Evolutionary conservation across 306 rosid species (phyloP), one percentile per base, ranked within the genome.

Genomic region (Dalbergia oliveri): DNA sequence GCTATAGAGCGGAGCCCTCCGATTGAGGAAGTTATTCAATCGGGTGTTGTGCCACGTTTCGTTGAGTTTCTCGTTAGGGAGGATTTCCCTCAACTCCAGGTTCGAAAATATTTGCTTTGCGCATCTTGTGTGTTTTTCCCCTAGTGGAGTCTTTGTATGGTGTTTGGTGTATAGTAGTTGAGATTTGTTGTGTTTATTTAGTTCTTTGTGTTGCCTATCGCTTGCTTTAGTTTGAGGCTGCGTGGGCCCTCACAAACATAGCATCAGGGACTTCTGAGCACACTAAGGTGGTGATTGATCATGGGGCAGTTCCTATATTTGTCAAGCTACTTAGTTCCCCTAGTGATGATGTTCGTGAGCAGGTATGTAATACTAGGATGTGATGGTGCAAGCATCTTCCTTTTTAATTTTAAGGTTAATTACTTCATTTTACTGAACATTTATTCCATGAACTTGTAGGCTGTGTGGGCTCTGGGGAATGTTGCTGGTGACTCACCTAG

Each of bases 381-480:
- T 31, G 19, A 26, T 67, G 1, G 44, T 11, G 11, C 31, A 10
- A 10, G 15, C 19, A 23, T 41, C 14, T 77, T 44, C 7, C n/a
- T 39, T 53, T 65, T 53, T 13, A 16, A 37, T 37, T 37, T 37
- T 37, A 4, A 37, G 5, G 41, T 37, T 37, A 37, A 37, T 37
- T 37, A 6, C 41, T 37, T 37, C 5, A 14, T 21, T 67, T 45
- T 69, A 16, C 51, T 64, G 34, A 70, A 15, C 31, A 72, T 54
- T 60, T 50, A 12, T 16, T 72, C 73, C 50, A 14, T 69, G 49
- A 77, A 68, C 81, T 49, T 81, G 23, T 69, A 93, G 97, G 98
- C 97, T 4, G 93, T 88, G 57, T 91, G 98, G 98, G 98, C 97
- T 47, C 78, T 93, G 86, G 97, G 97, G 84, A 93, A 93, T 71